Conservation (phyloP, 2,329 filamentous ascomycete genomes). For the Colletotrichum sp. region DNA sequence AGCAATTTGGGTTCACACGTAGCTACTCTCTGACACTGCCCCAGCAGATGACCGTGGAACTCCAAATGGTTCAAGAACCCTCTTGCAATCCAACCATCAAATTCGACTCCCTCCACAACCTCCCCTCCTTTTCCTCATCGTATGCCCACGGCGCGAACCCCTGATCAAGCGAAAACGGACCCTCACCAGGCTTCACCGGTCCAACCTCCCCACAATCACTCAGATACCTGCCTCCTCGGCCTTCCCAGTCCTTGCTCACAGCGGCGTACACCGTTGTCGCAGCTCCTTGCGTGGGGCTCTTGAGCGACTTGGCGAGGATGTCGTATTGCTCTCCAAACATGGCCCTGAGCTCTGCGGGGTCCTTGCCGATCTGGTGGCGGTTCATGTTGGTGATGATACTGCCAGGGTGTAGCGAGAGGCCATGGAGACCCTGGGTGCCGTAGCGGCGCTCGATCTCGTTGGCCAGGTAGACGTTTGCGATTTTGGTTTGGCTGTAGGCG, state of each 20-base stretch:
- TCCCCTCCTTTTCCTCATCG: not conserved
- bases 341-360: not conserved
- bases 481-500: conserved; percentile 54
- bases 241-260: conserved; percentile 43
- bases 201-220: conserved; percentile 34
- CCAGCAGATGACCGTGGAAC: not conserved
- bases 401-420: not conserved
- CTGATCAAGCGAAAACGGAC: not conserved
- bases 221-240: conserved; percentile 50
- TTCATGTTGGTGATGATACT: not conserved
- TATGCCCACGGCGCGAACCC: conserved; percentile 26
- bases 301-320: not conserved
- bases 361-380: not conserved
- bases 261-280: conserved; percentile 51
- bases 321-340: not conserved
- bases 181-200: not conserved
- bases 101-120: not conserved
- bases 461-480: conserved; percentile 54
- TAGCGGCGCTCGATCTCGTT: conserved; percentile 52
- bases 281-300: conserved; percentile 45
- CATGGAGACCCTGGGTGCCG: conserved; percentile 33
- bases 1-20: too few species aligned
- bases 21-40: not conserved
- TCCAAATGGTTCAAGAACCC: not conserved
- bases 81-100: not conserved